Evolutionary conservation across 1,284 basidiomycete species (phyloP).

Genomic region (Malassezia slooffiae): DNA sequence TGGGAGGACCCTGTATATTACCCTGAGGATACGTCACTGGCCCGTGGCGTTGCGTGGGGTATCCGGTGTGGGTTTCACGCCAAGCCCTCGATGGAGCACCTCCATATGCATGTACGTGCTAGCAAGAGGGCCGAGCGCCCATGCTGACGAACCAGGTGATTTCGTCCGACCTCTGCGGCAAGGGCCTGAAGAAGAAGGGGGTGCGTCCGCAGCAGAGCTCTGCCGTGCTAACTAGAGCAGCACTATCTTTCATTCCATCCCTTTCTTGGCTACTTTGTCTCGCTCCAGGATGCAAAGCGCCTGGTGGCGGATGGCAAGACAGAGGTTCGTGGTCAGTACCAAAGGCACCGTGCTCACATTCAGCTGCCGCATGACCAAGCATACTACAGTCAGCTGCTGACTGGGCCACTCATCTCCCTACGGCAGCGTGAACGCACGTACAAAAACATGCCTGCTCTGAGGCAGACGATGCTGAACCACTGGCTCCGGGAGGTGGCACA

Average conservation of each 20-base stretch:
- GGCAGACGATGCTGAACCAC: constrained; percentile 54
- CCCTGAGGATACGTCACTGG: background rate
- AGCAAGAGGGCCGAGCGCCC: too few relatives aligned
- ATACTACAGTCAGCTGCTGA: constrained; percentile 59
- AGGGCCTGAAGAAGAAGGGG: constrained; percentile 69
- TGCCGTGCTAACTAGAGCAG: constrained; percentile 4
- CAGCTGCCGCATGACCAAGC: constrained; percentile 54
- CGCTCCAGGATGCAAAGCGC: constrained; percentile 60
- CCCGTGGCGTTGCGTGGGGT: constrained; percentile 21
- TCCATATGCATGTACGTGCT: constrained; percentile 47
- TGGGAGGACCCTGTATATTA: background rate
- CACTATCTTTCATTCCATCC: constrained; percentile 89
- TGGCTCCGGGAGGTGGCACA: constrained; percentile 8
- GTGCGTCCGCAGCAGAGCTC: constrained; percentile 18
- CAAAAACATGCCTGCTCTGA: constrained; percentile 66
- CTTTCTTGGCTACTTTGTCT: constrained; percentile 70
- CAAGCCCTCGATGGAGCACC: constrained; percentile 53
- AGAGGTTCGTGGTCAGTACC: background rate
- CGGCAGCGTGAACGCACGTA: too few relatives aligned
- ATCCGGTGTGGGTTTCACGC: constrained; percentile 67
- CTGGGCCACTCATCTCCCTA: constrained; percentile 61
- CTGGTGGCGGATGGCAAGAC: constrained; percentile 57
- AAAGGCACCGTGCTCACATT: constrained; percentile 16
- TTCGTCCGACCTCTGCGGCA: constrained; percentile 67
- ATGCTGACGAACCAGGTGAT: constrained; percentile 78